A percentile compares a stretch with the other conserved stretches of the same genome.
phyloP scores from a whole-genome alignment of 2,329 filamentous ascomycete species.

The Diplodia mutila region DNA sequence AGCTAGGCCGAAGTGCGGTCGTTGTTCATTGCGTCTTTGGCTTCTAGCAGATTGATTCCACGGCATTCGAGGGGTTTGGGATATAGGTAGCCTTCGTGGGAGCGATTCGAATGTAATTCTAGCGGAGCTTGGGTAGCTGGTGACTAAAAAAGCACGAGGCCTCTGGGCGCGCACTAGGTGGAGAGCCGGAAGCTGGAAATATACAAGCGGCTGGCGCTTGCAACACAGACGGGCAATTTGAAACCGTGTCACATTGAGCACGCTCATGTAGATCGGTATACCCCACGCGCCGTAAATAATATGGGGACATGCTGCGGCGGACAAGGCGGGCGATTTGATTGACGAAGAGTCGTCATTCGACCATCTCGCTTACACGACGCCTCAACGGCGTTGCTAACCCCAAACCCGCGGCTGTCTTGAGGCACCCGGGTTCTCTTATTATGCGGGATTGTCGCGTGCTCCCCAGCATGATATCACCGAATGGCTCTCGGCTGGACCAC shows the following conservation, averaged over 20 bases:
- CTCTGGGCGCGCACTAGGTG: constrained; percentile 3
- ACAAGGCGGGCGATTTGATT: constrained; percentile 21
- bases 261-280: constrained; percentile 21
- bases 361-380: constrained; percentile 26
- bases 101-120: constrained; percentile 23
- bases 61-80: constrained; percentile 5
- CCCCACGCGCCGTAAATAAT: constrained; percentile 4
- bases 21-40: constrained; percentile 14
- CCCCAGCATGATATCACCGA: constrained; percentile 26
- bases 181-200: constrained; percentile 1
- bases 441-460: constrained; percentile 20
- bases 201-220: constrained; percentile 8
- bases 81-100: constrained; percentile 10
- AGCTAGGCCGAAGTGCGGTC: neutral
- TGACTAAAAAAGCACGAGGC: constrained; percentile 22
- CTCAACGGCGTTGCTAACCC: constrained; percentile 24
- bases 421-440: constrained; percentile 15
- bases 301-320: neutral
- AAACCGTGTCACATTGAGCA: constrained; percentile 14
- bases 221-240: constrained; percentile 13
- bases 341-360: constrained; percentile 22
- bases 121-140: constrained; percentile 23
- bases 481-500: constrained; percentile 2
- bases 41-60: constrained; percentile 19
- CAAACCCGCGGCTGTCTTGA: constrained; percentile 19